Evolutionary conservation across 495 filamentous ascomycete genomes (phyloP).

Genomic region (Penicillium salamii): DNA sequence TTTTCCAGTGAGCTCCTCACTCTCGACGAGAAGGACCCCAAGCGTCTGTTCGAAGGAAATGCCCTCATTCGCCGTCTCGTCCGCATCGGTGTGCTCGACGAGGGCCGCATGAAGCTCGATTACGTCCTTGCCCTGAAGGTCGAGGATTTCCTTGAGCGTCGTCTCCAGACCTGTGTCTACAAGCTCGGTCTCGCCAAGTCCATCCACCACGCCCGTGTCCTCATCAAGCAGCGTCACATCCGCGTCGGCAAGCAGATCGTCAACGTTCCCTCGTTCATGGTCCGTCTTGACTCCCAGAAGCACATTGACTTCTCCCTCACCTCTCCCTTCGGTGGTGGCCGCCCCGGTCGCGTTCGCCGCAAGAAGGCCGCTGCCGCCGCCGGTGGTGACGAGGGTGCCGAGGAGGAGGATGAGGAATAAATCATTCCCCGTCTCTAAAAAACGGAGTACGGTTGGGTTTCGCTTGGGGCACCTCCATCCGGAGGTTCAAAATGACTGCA

Average conservation of each 20-base stretch:
- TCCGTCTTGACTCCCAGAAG: slow-evolving; percentile 99
- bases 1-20: slow-evolving; percentile 89
- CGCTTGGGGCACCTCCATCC: slow-evolving; percentile 37
- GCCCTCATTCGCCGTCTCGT: slow-evolving; percentile 99
- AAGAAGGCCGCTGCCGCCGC: slow-evolving; percentile 98
- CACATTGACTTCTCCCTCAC: slow-evolving; percentile 99
- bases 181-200: slow-evolving; percentile 99
- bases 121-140: slow-evolving; percentile 98
- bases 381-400: slow-evolving; percentile 79
- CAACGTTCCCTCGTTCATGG: slow-evolving; percentile 98
- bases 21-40: slow-evolving; percentile 99
- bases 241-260: slow-evolving; percentile 99
- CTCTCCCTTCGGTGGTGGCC: slow-evolving; percentile 96
- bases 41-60: slow-evolving; percentile 99
- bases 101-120: slow-evolving; percentile 99
- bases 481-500: slow-evolving; percentile 45
- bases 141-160: slow-evolving; percentile 99
- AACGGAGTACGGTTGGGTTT: slow-evolving; percentile 44
- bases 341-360: slow-evolving; percentile 92
- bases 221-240: slow-evolving; percentile 98
- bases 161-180: slow-evolving; percentile 98
- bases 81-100: slow-evolving; percentile 98
- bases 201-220: slow-evolving; percentile 98
- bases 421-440: slow-evolving; percentile 25
- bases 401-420: slow-evolving; percentile 87